Base-by-base conservation (phyloP, 768 basidiomycete species). In the Leccinum ochraceum region DNA sequence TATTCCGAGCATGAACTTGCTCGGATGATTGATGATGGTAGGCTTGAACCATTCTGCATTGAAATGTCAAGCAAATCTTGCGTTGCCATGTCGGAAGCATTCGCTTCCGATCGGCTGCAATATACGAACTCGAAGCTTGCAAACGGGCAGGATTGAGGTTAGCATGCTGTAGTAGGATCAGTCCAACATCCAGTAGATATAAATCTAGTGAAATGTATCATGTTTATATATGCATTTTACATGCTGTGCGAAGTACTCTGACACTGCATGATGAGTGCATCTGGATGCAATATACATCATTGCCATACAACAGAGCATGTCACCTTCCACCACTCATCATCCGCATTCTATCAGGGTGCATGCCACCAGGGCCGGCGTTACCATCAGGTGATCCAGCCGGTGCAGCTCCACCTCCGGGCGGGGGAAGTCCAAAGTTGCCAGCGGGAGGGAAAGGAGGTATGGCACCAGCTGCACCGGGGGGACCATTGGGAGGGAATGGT, bases 261-360 rank as follows among this genome's bases (percentile, higher is more conserved):
- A 9, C 8, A 17, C 39, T 17, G 39, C 39, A 42, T 42, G n/a
- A 3, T 5, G 39, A n/a, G 0, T 42, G 39, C n/a, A 46, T 46
- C 44, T 20, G 10, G n/a, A 46, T 17, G 51, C 7, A 22, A 4
- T 53, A 49, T 20, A 56, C 30, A 54, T 5, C 7, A 1, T 39
- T 54, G 28, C 53, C 28, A 30, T 36, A 39, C 42, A 42, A 44
- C 3, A 6, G 8, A 48, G 34, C 28, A 2, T 37, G 34, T 67
- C 56, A 69, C 50, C 71, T 63, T 46, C 74, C 66, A 54, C 61
- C 50, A 36, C 74, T 81, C 87, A 94, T 85, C 91, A 94, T 92
- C 60, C 90, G 81, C 73, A 90, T 67, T 60, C 92, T 83, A 74
- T 94, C 92, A 10, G 92, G 92, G 71, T 94, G 92, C 64, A 94